These are phyloP conservation scores for Penicillium cinerascens DNA, from an alignment of 495 filamentous ascomycete species.

Conservation along the genomic window DNA sequence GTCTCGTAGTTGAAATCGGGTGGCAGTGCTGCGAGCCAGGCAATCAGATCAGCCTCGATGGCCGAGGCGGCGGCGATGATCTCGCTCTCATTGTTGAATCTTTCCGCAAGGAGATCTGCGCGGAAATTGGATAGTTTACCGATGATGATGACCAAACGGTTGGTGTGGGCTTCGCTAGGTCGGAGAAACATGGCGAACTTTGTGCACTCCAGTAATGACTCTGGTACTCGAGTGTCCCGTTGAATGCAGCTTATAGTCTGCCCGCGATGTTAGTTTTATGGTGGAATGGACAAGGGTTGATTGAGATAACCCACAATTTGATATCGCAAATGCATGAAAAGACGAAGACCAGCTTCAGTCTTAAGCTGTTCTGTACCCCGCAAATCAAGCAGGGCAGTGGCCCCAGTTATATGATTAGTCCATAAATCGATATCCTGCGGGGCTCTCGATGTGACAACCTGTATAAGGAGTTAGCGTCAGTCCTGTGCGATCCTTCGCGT, in stretches of 20 bases:
- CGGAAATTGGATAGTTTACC: constrained; percentile 45
- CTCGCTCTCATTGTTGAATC: constrained; percentile 35
- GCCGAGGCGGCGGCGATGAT: constrained; percentile 44
- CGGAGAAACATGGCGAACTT: constrained; percentile 35
- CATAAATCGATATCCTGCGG: constrained; percentile 49
- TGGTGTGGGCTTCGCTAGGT: constrained; percentile 33
- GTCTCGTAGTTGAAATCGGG: constrained; percentile 32
- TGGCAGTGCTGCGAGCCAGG: constrained; percentile 41
- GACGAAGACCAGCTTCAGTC: constrained; percentile 50
- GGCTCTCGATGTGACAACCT: constrained; percentile 49
- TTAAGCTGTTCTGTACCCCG: constrained; percentile 55
- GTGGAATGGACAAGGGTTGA: background rate
- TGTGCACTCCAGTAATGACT: constrained; percentile 32
- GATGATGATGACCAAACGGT: constrained; percentile 35
- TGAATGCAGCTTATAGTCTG: constrained; percentile 43
- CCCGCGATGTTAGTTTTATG: background rate
- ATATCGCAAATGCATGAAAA: constrained; percentile 56
- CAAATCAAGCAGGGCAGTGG: constrained; percentile 53
- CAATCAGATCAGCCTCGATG: constrained; percentile 51
- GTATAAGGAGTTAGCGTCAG: constrained; percentile 12
- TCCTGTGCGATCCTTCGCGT: background rate
- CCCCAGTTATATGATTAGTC: constrained; percentile 58
- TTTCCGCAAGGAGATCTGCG: constrained; percentile 37
- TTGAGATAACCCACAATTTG: constrained; percentile 33
- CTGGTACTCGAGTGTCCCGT: constrained; percentile 31